Conservation (phyloP, 805 yeast species). For the Monosporozyma aquatica region DNA sequence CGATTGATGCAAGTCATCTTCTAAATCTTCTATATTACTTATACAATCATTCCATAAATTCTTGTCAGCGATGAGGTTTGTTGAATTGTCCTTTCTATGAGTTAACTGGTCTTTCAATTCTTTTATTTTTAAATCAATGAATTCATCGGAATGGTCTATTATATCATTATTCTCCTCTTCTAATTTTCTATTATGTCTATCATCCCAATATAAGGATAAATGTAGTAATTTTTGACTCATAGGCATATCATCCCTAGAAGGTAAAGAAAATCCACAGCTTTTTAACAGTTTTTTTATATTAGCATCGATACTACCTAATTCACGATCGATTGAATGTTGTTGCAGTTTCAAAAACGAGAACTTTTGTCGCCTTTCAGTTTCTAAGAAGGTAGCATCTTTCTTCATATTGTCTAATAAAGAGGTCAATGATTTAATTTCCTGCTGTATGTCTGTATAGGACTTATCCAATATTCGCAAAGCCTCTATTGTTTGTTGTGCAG, state of each 20-base stretch:
- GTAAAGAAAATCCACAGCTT: constrained; percentile 5
- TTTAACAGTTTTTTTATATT: constrained; percentile 8
- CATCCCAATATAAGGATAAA: constrained; percentile 2
- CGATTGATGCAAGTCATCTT: constrained; percentile 9
- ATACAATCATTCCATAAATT: constrained; percentile 21
- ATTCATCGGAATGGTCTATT: constrained; percentile 16
- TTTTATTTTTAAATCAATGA: constrained; percentile 19
- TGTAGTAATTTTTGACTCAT: constrained; percentile 11
- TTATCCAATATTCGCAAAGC: constrained; percentile 10
- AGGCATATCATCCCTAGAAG: constrained; percentile 1
- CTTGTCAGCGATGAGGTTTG: constrained; percentile 10
- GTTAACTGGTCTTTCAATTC: constrained; percentile 18
- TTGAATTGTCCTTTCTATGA: constrained; percentile 18
- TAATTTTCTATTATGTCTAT: constrained; percentile 1
- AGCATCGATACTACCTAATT: constrained; percentile 9
- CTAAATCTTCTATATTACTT: constrained; percentile 14
- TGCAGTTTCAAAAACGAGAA: constrained; percentile 11
- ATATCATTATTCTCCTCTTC: constrained; percentile 14
- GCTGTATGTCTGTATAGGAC: constrained; percentile 8
- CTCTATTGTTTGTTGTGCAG: not conserved
- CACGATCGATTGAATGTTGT: constrained; percentile 8
- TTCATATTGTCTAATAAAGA: constrained; percentile 14
- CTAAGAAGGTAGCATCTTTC: constrained; percentile 21
- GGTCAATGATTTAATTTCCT: constrained; percentile 17
- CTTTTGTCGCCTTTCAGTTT: constrained; percentile 16